Evolutionary conservation across 305 asterid species (phyloP), one percentile per base, ranked within the genome.

Genomic region (Salvia sclarea): DNA sequence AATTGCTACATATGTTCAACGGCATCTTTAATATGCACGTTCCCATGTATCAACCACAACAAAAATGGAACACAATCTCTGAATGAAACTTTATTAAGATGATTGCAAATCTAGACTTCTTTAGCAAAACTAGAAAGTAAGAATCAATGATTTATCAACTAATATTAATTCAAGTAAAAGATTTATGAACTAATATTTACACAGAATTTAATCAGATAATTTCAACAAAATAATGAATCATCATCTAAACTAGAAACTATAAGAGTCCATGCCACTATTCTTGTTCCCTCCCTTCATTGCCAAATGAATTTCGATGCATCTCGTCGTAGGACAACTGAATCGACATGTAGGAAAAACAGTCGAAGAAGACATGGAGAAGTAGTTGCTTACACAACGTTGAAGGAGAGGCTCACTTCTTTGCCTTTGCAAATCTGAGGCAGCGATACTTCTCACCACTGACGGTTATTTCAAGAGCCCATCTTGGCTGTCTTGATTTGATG

Each of bases 381-480:
- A 35, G 53, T 14, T 3, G 58, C 50, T 64, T 8, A 18, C 66
- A 17, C 54, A 21, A 16, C 17, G 11, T 2, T 1, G 21, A 50
- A 24, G 50, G 6, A 48, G 48, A 38, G 49, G 56, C 47, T 91
- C 86, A 94, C 78, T 94, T 94, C 92, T 94, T 94, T 12, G 97
- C 99, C 89, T 91, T 94, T 21, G 99, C 85, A 41, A 91, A 94
- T 84, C 99, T 84, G 45, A 94, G 94, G 81, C 96, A 94, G 12
- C 99, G 95, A 61, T 91, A 94, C 73, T 94, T 93, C 80, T 94
- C 99, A 1, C 99, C 99, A 63, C 99, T 89, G 14, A 91, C 99
- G 3, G 98, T 89, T 48, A 94, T 94, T 76, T 94, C 98, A 24
- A 94, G 99, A 68, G 99, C 99, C 9, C 99, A 50, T 94, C 99